Evolutionary conservation across 2,329 filamentous ascomycete genomes (phyloP).

Genomic region (Stagonosporopsis cucurbitacearum): DNA sequence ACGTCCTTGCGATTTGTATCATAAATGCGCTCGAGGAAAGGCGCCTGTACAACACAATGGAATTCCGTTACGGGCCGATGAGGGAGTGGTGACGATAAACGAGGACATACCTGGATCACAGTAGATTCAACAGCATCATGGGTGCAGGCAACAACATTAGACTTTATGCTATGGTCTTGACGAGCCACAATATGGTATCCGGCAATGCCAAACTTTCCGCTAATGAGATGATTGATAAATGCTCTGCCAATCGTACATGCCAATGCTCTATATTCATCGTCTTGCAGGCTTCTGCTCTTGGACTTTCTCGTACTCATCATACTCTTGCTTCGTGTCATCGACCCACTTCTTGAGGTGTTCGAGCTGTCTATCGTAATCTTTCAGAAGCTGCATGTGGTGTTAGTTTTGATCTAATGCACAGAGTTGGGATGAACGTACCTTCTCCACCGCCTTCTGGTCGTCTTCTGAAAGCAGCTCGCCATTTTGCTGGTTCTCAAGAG

Average conservation of each 20-base stretch:
- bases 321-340: slow-evolving; percentile 64
- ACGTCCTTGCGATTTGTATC: slow-evolving; percentile 12
- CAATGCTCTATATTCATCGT: slow-evolving; percentile 24
- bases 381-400: slow-evolving; percentile 66
- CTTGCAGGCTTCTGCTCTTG: slow-evolving; percentile 36
- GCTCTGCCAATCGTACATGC: slow-evolving; percentile 23
- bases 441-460: slow-evolving; percentile 73
- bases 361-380: slow-evolving; percentile 82
- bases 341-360: slow-evolving; percentile 73
- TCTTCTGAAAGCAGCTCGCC: slow-evolving; percentile 68
- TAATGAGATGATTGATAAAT: slow-evolving; percentile 23
- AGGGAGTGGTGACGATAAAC: background rate
- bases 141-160: slow-evolving; percentile 8
- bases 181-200: slow-evolving; percentile 20
- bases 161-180: slow-evolving; percentile 8
- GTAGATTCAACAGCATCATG: background rate
- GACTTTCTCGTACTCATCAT: slow-evolving; percentile 59
- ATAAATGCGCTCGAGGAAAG: slow-evolving; percentile 8
- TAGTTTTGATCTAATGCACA: background rate
- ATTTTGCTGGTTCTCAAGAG: slow-evolving; percentile 54
- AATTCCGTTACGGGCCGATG: background rate
- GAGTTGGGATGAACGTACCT: slow-evolving; percentile 61
- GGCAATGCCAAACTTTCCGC: slow-evolving; percentile 24
- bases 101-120: background rate
- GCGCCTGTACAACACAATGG: slow-evolving; percentile 16